phyloP scores from a whole-genome alignment of 2,329 filamentous ascomycete genomes.

The Colletotrichum liriopes region DNA sequence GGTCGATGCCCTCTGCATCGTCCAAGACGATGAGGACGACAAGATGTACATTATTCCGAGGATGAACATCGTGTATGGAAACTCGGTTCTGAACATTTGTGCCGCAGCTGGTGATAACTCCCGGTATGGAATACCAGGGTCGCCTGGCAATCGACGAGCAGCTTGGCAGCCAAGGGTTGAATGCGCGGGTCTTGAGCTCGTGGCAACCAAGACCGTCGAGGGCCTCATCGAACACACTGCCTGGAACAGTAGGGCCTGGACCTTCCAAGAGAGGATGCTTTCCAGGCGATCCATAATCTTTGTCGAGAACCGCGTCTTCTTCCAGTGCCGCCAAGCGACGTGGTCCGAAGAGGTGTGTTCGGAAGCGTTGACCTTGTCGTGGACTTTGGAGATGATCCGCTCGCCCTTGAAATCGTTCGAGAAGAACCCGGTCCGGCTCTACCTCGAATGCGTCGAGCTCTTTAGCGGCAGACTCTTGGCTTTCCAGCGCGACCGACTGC shows the following conservation, averaged over 20 bases:
- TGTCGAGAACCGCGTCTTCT: too few relatives aligned
- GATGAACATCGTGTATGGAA: neutral
- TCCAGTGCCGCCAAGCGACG: too few relatives aligned
- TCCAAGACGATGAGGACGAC: neutral
- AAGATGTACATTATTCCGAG: too few relatives aligned
- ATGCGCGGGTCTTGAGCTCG: neutral
- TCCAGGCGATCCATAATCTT: too few relatives aligned
- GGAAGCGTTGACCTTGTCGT: neutral
- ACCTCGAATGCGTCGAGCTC: neutral
- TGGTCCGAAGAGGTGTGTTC: too few relatives aligned
- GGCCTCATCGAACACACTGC: too few relatives aligned
- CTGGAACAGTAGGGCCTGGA: too few relatives aligned
- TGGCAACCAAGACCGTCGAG: neutral
- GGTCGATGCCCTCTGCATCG: neutral
- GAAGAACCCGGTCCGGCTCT: slow-evolving; percentile 1
- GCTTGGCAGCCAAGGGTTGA: neutral
- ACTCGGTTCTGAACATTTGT: neutral
- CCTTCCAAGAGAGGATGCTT: too few relatives aligned
- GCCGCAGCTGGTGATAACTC: neutral
- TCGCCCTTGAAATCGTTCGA: neutral
- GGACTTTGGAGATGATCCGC: neutral
- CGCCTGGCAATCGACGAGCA: neutral
- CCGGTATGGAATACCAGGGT: neutral
- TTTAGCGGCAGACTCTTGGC: slow-evolving; percentile 3
- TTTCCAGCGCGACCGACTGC: neutral